Percentiles rank a stretch among this genome's conserved stretches.
phyloP scores from a whole-genome alignment of 2,329 filamentous ascomycete genomes.

The Lasiodiplodia citricola region DNA sequence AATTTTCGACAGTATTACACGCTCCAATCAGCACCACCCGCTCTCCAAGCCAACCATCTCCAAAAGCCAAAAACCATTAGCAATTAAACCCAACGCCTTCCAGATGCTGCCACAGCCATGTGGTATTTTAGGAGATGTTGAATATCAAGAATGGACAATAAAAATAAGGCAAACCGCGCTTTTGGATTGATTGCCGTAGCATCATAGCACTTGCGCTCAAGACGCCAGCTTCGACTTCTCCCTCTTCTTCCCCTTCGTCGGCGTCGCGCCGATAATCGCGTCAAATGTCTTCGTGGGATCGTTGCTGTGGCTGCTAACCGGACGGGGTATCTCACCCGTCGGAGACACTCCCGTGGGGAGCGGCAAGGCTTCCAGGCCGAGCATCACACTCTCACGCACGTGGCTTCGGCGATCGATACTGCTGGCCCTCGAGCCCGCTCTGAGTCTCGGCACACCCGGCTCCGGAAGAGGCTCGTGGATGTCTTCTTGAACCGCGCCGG shows the following conservation, averaged over 20 bases:
- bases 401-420: conserved; percentile 21
- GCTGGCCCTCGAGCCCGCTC: conserved; percentile 12
- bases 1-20: conserved; percentile 4
- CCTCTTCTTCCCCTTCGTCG: conserved; percentile 22
- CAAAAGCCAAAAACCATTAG: not conserved
- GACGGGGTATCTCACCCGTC: conserved; percentile 33
- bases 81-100: conserved; percentile 15
- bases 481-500: conserved; percentile 43
- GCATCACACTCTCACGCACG: conserved; percentile 47
- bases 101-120: conserved; percentile 14
- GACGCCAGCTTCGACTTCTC: conserved; percentile 24
- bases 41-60: not conserved
- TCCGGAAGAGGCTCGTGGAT: conserved; percentile 39
- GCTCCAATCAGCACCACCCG: not conserved
- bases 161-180: conserved; percentile 1
- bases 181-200: conserved; percentile 5
- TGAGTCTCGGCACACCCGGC: conserved; percentile 29
- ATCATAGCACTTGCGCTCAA: not conserved
- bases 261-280: conserved; percentile 40
- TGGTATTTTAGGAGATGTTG: conserved; percentile 12
- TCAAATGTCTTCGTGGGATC: conserved; percentile 56
- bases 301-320: conserved; percentile 37
- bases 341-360: conserved; percentile 51
- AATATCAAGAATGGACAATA: not conserved
- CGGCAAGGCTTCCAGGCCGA: conserved; percentile 54